Evolutionary conservation across 176 grass and related monocot genomes (phyloP).

Genomic region (Bromus sterilis): DNA sequence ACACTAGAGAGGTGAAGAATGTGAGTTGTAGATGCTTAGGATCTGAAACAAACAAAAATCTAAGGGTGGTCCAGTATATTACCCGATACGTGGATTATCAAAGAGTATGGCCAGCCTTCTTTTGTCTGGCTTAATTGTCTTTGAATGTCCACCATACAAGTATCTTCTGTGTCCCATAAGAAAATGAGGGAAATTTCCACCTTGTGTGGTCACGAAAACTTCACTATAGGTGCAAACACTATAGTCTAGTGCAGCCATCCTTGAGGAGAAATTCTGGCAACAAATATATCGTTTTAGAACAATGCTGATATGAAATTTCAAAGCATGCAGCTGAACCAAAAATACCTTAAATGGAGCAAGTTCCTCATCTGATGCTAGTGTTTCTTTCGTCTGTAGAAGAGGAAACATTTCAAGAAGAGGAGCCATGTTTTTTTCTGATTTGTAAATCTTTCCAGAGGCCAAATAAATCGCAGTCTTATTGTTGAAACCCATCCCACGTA

Average conservation of each 20-base stretch:
- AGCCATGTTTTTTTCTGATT: slow-evolving; percentile 75
- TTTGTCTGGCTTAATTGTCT: slow-evolving; percentile 97
- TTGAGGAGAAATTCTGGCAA: slow-evolving; percentile 87
- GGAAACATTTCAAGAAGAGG: slow-evolving; percentile 98
- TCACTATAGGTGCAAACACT: slow-evolving; percentile 76
- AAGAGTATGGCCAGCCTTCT: slow-evolving; percentile 86
- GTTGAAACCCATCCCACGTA: slow-evolving; percentile 88
- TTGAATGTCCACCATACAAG: slow-evolving; percentile 82
- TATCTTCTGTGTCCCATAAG: slow-evolving; percentile 92
- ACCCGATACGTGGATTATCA: slow-evolving; percentile 86
- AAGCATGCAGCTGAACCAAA: neutral
- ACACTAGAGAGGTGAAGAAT: neutral
- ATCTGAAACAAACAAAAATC: slow-evolving; percentile 3
- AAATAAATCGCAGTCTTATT: slow-evolving; percentile 94
- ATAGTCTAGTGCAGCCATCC: slow-evolving; percentile 97
- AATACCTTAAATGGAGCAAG: slow-evolving; percentile 89
- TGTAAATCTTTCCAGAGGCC: slow-evolving; percentile 96
- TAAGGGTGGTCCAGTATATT: neutral
- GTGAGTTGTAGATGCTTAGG: neutral
- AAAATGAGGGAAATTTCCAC: slow-evolving; percentile 94
- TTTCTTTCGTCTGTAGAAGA: slow-evolving; percentile 86
- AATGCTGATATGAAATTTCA: neutral
- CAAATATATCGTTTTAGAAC: neutral
- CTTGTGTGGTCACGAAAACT: slow-evolving; percentile 96
- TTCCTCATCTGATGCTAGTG: slow-evolving; percentile 71